Base-by-base conservation (phyloP, 78 protist species). In the Capsaspora owczarzaki region DNA sequence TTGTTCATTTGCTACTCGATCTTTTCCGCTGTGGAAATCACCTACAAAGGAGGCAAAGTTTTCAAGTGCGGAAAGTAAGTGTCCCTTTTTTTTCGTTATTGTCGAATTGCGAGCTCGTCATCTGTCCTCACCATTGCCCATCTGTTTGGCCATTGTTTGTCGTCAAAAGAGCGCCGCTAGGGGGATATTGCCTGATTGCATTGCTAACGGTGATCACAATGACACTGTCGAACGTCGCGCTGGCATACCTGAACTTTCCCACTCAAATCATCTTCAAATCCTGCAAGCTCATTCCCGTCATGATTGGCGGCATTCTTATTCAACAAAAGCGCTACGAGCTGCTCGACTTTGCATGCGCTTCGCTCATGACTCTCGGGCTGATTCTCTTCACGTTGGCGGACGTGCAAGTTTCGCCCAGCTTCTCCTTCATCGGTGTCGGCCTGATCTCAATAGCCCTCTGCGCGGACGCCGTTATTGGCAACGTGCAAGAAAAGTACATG, bases 261-360 rank as follows among this genome's bases (percentile, higher is more conserved):
- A 63, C 72, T 3, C 72, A 69, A 49, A 29, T 69, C 22, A 69
- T 69, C 3, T 69, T 69, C 49, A 69, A 69, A 49, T 40, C 49
- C 35, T 69, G 75, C 75, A 69, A 69, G 75, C 47, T 69, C 31
- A 69, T 69, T 29, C 75, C 75, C 49, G 75, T 69, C 37, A 69
- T 69, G 75, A 41, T 69, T 10, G 75, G 75, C 22, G 75, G 75
- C 43, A 69, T 69, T 16, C 20, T 69, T 12, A 69, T 69, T 23
- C 75, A 69, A 19, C 75, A n/a, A 2, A 69, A 69, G 49, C 75
- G 75, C 43, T 69, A 69, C 23, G 19, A 23, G 43, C 35, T 40
- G 51, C 14, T 69, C 19, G 75, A 69, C 49, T 69, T 40, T 41
- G 14, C 4, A 2, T 43, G 49, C 31, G 6, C 75, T 43, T 49